These are phyloP conservation scores for Jaapia argillacea DNA, from an alignment of 768 basidiomycete genomes.

Conservation along the genomic window DNA sequence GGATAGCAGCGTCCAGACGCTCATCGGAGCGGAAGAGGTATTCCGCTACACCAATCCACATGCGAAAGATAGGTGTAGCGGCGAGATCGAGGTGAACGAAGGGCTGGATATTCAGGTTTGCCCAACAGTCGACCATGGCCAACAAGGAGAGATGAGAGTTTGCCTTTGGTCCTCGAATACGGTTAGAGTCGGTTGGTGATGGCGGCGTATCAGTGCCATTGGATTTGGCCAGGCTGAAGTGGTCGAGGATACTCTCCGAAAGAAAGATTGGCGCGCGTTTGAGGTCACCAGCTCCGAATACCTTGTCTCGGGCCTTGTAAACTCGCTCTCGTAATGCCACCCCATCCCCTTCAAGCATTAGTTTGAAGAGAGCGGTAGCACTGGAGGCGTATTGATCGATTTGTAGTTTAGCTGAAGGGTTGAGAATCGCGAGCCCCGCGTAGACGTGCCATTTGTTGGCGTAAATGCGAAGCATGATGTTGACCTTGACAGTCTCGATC, in stretches of 20 bases:
- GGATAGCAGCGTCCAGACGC: constrained; percentile 59
- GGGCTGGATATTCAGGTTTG: constrained; percentile 75
- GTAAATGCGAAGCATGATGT: constrained; percentile 93
- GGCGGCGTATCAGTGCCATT: constrained; percentile 6
- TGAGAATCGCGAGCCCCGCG: constrained; percentile 95
- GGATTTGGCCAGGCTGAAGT: constrained; percentile 69
- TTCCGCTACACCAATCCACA: constrained; percentile 97
- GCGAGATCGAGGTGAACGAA: constrained; percentile 88
- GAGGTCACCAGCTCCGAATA: constrained; percentile 49
- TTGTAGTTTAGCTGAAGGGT: constrained; percentile 80
- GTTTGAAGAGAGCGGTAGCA: constrained; percentile 85
- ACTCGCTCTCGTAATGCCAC: constrained; percentile 58
- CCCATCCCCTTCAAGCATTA: constrained; percentile 68
- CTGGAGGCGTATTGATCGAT: constrained; percentile 87
- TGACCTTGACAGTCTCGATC: constrained; percentile 96
- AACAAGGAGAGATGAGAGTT: constrained; percentile 93
- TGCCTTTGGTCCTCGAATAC: constrained; percentile 28
- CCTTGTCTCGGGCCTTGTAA: constrained; percentile 59
- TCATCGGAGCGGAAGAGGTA: constrained; percentile 73
- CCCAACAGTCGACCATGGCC: constrained; percentile 99
- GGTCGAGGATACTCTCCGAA: constrained; percentile 76
- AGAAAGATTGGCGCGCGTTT: constrained; percentile 62
- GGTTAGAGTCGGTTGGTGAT: not conserved
- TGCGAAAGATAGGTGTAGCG: constrained; percentile 90
- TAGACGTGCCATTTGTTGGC: constrained; percentile 99